Conservation (phyloP, 208 protist species). For the Wallacemonas sp. region DNA sequence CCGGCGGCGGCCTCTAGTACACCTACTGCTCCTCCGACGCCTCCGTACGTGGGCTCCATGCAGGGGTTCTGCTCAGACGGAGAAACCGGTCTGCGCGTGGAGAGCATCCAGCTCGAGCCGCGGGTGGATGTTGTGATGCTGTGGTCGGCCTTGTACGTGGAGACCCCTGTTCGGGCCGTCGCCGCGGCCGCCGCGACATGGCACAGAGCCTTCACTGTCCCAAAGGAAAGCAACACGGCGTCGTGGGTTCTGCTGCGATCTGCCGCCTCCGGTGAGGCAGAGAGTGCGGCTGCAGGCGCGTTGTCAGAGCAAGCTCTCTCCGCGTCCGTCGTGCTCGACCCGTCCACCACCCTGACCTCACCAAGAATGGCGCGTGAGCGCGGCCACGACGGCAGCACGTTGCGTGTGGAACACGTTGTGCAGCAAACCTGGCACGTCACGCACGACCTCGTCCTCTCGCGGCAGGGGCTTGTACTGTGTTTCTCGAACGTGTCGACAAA, state of each 20-base stretch:
- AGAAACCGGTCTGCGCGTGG: not conserved
- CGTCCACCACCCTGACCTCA: not conserved
- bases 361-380: not conserved
- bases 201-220: slow-evolving; percentile 3
- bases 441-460: slow-evolving; percentile 33
- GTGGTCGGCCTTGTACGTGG: not conserved
- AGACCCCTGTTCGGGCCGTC: not conserved
- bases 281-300: too few relatives aligned
- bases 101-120: slow-evolving; percentile 3
- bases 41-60: not conserved
- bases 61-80: not conserved
- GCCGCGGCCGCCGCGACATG: not conserved
- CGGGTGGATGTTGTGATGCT: not conserved
- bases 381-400: not conserved
- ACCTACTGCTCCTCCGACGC: not conserved
- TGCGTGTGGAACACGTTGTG: slow-evolving; percentile 2
- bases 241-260: slow-evolving; percentile 2
- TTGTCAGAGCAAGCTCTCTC: too few relatives aligned
- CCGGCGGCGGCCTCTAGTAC: not conserved
- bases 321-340: too few relatives aligned
- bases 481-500: slow-evolving; percentile 71
- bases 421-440: not conserved
- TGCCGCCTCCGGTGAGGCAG: not conserved
- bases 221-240: not conserved
- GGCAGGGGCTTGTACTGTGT: slow-evolving; percentile 49